These are phyloP conservation scores for Lepidium didymum DNA, from an alignment of 345 rosid genomes.

Conservation along the genomic window DNA sequence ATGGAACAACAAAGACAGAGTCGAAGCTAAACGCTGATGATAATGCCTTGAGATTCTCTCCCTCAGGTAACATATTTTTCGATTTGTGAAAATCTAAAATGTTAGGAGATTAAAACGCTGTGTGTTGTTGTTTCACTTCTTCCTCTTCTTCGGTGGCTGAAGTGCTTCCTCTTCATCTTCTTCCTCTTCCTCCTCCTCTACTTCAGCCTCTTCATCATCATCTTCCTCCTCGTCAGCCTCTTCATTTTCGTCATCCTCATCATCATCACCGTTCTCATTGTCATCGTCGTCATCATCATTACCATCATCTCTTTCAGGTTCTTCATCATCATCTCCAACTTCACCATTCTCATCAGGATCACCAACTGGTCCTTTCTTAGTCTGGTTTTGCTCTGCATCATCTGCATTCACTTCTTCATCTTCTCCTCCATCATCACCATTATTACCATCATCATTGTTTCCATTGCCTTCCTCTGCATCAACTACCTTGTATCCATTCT, in stretches of 20 bases:
- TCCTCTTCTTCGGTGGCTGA: conserved; percentile 93
- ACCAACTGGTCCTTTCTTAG: conserved; percentile 37
- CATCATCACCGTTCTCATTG: conserved; percentile 2
- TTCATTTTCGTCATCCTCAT: conserved; percentile 17
- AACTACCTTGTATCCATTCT: conserved; percentile 28
- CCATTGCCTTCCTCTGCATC: conserved; percentile 60
- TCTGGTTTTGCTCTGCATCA: conserved; percentile 33
- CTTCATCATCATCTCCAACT: conserved; percentile 15
- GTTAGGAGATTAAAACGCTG: neutral
- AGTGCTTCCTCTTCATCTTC: conserved; percentile 79
- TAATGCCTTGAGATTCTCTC: neutral
- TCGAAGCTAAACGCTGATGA: conserved; percentile 4
- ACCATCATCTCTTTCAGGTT: conserved; percentile 31
- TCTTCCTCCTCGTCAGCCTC: conserved; percentile 28
- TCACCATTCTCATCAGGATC: conserved; percentile 39
- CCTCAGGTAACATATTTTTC: conserved; percentile 14
- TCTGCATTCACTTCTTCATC: conserved; percentile 34
- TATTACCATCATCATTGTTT: conserved; percentile 28
- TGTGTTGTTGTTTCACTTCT: conserved; percentile 50
- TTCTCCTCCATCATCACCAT: conserved; percentile 41
- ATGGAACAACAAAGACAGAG: conserved; percentile 7
- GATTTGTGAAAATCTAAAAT: conserved; percentile 17
- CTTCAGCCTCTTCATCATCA: conserved; percentile 35
- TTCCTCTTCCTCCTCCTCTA: conserved; percentile 47
- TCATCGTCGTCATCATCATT: conserved; percentile 43